Conservation (phyloP, 148 eudicot species). For the Spergularia marina region DNA sequence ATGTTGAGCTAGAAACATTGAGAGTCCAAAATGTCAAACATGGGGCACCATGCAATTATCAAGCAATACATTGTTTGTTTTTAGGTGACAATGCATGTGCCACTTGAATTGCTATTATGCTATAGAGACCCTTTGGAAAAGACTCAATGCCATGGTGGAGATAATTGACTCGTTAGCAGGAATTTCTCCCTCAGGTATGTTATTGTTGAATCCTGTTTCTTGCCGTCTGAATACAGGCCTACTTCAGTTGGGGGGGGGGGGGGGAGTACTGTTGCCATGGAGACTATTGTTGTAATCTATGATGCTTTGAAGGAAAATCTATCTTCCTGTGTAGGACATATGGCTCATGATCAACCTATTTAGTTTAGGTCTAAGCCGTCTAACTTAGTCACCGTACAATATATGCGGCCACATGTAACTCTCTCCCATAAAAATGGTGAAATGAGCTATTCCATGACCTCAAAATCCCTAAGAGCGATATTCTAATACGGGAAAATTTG, state of each 20-base stretch:
- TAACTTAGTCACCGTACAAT: constrained; percentile 25
- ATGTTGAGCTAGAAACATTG: constrained; percentile 17
- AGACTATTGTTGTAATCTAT: constrained; percentile 24
- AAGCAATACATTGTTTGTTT: constrained; percentile 34
- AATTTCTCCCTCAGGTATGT: too few relatives aligned
- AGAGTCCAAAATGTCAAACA: constrained; percentile 33
- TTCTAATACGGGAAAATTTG: too few relatives aligned
- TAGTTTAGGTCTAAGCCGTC: constrained; percentile 8
- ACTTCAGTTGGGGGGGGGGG: not conserved
- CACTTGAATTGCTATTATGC: constrained; percentile 31
- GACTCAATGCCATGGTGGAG: not conserved
- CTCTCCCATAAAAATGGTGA: constrained; percentile 45
- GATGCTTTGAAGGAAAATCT: constrained; percentile 25
- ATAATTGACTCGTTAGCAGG: too few relatives aligned
- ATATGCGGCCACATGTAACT: constrained; percentile 24
- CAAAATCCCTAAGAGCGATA: constrained; percentile 1
- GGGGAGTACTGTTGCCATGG: too few relatives aligned
- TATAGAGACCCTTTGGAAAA: constrained; percentile 24
- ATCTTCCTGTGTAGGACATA: constrained; percentile 38
- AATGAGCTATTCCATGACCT: constrained; percentile 42
- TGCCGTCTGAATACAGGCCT: too few relatives aligned
- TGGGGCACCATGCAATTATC: constrained; percentile 32
- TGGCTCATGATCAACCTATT: constrained; percentile 16
- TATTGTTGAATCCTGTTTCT: too few relatives aligned
- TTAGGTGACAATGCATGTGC: constrained; percentile 37